These are phyloP conservation scores for Hirsutella minnesotensis DNA, from an alignment of 2,329 filamentous ascomycete species.

Conservation along the genomic window DNA sequence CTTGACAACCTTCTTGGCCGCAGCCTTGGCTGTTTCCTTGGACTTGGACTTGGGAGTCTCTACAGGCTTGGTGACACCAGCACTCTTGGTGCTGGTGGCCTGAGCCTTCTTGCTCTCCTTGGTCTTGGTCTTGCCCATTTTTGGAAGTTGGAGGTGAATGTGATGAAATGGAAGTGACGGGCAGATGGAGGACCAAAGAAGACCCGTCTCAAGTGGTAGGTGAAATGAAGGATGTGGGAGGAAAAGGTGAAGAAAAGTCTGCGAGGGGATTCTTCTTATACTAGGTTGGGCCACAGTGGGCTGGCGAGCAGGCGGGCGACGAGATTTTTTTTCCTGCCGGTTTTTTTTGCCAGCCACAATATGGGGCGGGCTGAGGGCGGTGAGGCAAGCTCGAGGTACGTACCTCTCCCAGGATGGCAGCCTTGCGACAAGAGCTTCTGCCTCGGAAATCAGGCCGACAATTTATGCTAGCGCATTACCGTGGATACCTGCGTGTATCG, in stretches of 20 bases:
- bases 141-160: too few relatives aligned
- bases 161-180: too few relatives aligned
- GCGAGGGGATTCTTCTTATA: background rate
- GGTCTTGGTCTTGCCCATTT: constrained; percentile 58
- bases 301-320: background rate
- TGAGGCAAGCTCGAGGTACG: constrained; percentile 13
- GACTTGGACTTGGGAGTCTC: constrained; percentile 52
- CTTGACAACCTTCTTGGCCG: constrained; percentile 34
- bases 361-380: constrained; percentile 22
- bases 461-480: background rate
- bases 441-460: constrained; percentile 18
- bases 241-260: background rate
- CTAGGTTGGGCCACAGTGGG: background rate
- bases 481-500: background rate
- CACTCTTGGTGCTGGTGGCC: constrained; percentile 47
- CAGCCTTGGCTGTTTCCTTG: constrained; percentile 52
- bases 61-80: constrained; percentile 54
- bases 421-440: constrained; percentile 2
- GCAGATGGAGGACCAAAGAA: background rate
- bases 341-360: constrained; percentile 20
- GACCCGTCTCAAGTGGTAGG: background rate
- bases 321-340: constrained; percentile 10
- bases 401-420: background rate
- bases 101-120: constrained; percentile 40
- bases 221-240: constrained; percentile 1